Conservation (phyloP, 208 protist genomes). For the Tritrichomonas musculus region DNA sequence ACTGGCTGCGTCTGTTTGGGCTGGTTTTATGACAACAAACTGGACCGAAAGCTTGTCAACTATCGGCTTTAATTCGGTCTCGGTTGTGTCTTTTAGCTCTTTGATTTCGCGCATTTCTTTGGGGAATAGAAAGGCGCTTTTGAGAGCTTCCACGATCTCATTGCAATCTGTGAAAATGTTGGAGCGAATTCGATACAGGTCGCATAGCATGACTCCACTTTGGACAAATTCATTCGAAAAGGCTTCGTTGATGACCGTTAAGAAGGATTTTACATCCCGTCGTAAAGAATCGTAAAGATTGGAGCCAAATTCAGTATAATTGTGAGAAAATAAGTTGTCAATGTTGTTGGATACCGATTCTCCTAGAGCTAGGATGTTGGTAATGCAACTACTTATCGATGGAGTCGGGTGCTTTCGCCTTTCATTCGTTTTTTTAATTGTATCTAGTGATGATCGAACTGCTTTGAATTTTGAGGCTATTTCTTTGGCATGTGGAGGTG, state of each 20-base stretch:
- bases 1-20: not conserved
- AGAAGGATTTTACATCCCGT: not conserved
- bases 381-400: not conserved
- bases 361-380: not conserved
- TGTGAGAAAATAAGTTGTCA: not conserved
- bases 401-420: not conserved
- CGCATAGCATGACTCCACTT: not conserved
- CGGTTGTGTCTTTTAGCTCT: not conserved
- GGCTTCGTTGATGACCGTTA: not conserved
- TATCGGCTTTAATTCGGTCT: not conserved
- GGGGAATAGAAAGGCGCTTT: not conserved
- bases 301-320: not conserved
- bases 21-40: not conserved
- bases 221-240: slow-evolving; percentile 32
- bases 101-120: slow-evolving; percentile 13
- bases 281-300: not conserved
- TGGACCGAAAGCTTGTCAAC: not conserved
- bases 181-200: not conserved
- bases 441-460: not conserved
- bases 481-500: not conserved
- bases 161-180: slow-evolving; percentile 14
- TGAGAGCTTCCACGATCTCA: not conserved
- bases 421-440: not conserved
- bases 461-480: not conserved
- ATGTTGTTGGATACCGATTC: not conserved